Evolutionary conservation across 176 grass and related monocot species (phyloP).

Genomic region (Oryza officinalis): DNA sequence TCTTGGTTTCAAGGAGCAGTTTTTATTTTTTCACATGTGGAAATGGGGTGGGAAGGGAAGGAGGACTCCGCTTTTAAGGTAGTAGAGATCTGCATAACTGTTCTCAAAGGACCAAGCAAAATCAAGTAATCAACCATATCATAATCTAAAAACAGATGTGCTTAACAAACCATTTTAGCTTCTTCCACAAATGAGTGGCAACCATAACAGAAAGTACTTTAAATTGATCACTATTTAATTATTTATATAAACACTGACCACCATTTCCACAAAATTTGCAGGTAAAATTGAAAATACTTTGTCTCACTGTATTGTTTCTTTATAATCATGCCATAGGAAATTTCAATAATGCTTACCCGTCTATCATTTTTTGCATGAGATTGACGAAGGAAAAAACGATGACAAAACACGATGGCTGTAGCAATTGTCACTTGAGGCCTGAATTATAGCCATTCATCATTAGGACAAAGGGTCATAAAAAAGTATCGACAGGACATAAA

Average conservation of each 20-base stretch:
- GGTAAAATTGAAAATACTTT: not conserved
- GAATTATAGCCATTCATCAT: conserved; percentile 29
- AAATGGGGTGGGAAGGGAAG: no score
- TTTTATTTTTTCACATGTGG: no score
- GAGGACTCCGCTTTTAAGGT: no score
- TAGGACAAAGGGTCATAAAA: not conserved
- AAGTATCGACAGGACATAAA: conserved; percentile 21
- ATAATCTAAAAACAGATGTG: not conserved
- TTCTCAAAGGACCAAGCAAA: conserved; percentile 13
- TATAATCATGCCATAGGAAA: conserved; percentile 9
- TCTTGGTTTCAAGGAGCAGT: no score
- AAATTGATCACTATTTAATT: conserved; percentile 8
- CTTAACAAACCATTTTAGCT: not conserved
- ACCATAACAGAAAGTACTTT: not conserved
- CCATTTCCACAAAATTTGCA: conserved; percentile 10
- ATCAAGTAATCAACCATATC: not conserved
- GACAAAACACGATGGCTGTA: conserved; percentile 86
- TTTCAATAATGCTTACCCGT: conserved; percentile 64
- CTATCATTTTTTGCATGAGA: conserved; percentile 93
- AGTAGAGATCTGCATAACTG: not conserved
- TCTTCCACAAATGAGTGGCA: not conserved
- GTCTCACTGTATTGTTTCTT: not conserved
- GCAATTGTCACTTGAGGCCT: conserved; percentile 96
- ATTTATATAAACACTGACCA: not conserved
- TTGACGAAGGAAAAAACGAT: conserved; percentile 92